Base-by-base conservation (phyloP, 129 eudicot genomes). In the Centella asiatica region DNA sequence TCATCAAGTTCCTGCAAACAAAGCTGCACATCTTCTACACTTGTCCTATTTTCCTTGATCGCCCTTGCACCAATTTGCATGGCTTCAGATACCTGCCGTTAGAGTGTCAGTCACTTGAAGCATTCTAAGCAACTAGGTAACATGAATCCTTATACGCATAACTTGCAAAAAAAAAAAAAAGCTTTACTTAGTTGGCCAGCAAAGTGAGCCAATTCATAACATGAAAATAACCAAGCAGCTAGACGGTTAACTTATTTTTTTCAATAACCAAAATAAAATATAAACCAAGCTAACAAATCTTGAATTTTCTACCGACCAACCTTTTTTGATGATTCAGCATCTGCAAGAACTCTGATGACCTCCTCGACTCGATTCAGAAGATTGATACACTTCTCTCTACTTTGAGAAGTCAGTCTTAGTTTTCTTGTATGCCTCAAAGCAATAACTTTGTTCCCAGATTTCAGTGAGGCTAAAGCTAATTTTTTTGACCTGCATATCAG, bases 331-430 rank as follows among this genome's bases (percentile, higher is more conserved):
- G 95, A 85, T 62, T 84, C 88, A 34, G 88, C 94, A 57, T 92
- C 95, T 15, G 77, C 69, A 51, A 87, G 80, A 69, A 72, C 84
- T 62, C 76, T 57, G 54, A 92, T 90, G 47, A 84, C 95, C 57
- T 77, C 89, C 77, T 87, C 98, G 68, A 92, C 96, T 78, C 86
- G 68, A 65, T 76, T 79, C 72, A 84, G 31, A 62, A 87, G 85
- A 14, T 70, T 28, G 5, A 62, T 29, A 54, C 83, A 78, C 66
- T 80, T 84, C 32, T 77, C 95, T 76, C 94, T 78, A 59, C 88
- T 76, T 75, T 77, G 78, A 52, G 80, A 73, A 53, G 82, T 70
- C 69, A 82, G 27, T 74, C 84, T 92, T 22, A 87, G 68, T 73
- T 84, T 85, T 71, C 79, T 82, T 69, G 83, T 84, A 61, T 82